Evolutionary conservation across 257 asterid species (phyloP).

Genomic region (Anisodus acutangulus): DNA sequence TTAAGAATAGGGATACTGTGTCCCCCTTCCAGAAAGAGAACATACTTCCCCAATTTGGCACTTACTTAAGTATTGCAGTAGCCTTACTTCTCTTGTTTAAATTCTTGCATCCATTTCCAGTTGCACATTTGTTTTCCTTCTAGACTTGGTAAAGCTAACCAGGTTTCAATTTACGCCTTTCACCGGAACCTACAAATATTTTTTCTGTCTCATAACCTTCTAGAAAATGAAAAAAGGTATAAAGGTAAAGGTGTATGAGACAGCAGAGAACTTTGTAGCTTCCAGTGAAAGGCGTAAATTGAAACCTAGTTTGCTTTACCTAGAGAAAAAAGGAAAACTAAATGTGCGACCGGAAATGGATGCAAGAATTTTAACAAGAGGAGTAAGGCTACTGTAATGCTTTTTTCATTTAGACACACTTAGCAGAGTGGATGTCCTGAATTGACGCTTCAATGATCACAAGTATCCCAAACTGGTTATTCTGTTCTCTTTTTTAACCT

Average conservation of each 20-base stretch:
- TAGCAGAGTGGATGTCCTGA: background rate
- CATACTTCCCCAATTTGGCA: background rate
- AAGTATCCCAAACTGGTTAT: background rate
- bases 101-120: constrained; percentile 18
- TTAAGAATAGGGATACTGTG: background rate
- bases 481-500: background rate
- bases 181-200: background rate
- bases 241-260: background rate
- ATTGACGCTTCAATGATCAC: background rate
- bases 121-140: background rate
- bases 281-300: background rate
- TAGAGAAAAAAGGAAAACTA: background rate
- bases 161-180: background rate
- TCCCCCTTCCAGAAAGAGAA: background rate
- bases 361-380: constrained; percentile 14
- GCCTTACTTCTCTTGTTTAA: background rate
- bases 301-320: background rate
- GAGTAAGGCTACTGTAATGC: background rate
- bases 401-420: background rate
- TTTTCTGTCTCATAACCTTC: background rate
- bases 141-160: background rate
- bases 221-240: background rate
- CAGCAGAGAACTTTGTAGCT: background rate
- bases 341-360: background rate
- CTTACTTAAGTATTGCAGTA: background rate